Conservation (phyloP, 306 rosid species). For the Trifolium repens region DNA sequence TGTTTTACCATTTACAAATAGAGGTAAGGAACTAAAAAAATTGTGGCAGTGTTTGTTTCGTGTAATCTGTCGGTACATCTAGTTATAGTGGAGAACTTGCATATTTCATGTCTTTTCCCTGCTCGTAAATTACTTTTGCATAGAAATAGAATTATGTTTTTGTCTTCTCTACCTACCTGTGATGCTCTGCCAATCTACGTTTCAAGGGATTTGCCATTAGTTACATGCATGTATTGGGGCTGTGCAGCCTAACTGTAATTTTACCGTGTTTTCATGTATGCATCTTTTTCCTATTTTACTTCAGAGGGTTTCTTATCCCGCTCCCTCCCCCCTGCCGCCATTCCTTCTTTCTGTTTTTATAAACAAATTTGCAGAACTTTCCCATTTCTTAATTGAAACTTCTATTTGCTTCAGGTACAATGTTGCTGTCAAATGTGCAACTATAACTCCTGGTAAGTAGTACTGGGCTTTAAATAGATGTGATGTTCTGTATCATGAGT, state of each 20-base stretch:
- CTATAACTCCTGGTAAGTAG: conserved; percentile 90
- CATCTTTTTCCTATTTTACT: conserved; percentile 3
- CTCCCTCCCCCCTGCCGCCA: not conserved
- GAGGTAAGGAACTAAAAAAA: not conserved
- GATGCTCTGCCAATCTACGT: conserved; percentile 11
- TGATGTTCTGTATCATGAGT: conserved; percentile 20
- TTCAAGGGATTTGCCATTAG: conserved; percentile 17
- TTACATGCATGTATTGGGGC: conserved; percentile 6
- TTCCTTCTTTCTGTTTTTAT: conserved; percentile 20
- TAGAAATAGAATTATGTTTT: conserved; percentile 2
- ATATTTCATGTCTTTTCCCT: conserved; percentile 7
- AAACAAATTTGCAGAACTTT: not conserved
- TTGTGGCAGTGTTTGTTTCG: conserved; percentile 20
- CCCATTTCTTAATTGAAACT: conserved; percentile 26
- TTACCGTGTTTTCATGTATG: conserved; percentile 15
- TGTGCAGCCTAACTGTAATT: not conserved
- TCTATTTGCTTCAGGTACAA: conserved; percentile 66
- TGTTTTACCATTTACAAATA: conserved; percentile 19
- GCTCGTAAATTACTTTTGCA: not conserved
- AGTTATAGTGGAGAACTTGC: conserved; percentile 3
- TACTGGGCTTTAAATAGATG: conserved; percentile 29
- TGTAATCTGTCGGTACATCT: conserved; percentile 22
- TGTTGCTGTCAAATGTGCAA: conserved; percentile 97
- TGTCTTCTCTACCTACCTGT: not conserved
- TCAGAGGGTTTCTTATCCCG: conserved; percentile 6